Conservation (phyloP, 1,284 basidiomycete species). For the Mycena sp. region DNA sequence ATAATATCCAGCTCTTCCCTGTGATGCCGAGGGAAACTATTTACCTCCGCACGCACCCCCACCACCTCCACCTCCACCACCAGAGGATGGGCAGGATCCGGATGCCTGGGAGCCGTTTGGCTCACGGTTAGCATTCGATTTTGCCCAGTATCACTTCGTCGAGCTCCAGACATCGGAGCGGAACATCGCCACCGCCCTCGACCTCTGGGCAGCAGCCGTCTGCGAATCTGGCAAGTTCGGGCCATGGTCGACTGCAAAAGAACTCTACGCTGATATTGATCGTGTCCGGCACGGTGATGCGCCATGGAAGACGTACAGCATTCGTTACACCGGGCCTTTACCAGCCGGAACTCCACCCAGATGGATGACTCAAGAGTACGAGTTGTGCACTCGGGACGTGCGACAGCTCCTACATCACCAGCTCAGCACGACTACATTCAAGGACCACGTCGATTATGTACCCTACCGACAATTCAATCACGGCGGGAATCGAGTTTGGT, state of each 20-base stretch:
- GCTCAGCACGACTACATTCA: constrained; percentile 41
- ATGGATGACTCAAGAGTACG: constrained; percentile 47
- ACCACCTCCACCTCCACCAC: background rate
- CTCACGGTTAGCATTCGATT: background rate
- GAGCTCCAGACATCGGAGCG: background rate
- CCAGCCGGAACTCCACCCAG: background rate
- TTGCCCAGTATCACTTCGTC: constrained; percentile 3
- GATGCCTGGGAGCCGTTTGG: background rate
- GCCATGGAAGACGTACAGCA: background rate
- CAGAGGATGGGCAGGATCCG: background rate
- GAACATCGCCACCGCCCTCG: background rate
- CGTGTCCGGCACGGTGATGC: background rate
- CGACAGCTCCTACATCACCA: constrained; percentile 35
- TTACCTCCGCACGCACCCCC: background rate
- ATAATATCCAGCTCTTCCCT: background rate
- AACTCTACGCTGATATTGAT: background rate
- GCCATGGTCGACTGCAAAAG: background rate
- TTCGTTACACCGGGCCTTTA: background rate
- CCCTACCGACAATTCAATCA: constrained; percentile 35
- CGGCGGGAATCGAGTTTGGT: constrained; percentile 28
- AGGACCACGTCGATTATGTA: constrained; percentile 37
- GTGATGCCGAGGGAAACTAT: background rate
- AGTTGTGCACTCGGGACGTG: constrained; percentile 47
- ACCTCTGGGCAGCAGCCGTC: background rate
- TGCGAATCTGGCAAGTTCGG: background rate